Evolutionary conservation across 78 protist species (phyloP).

Genomic region (Dictyostelium brefeldianum): DNA sequence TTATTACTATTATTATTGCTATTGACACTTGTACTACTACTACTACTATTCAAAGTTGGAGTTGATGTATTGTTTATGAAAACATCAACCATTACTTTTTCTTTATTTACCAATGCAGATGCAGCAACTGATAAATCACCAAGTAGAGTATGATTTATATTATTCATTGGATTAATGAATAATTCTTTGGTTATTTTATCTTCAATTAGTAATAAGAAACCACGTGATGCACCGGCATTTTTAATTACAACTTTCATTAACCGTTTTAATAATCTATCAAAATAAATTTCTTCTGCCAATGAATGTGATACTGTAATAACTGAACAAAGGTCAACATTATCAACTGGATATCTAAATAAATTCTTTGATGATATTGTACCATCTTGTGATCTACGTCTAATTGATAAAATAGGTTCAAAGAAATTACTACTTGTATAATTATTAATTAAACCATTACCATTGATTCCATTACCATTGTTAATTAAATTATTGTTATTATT

Average conservation of each 20-base stretch:
- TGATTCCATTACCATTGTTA: not conserved
- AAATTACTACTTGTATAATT: not conserved
- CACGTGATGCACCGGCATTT: constrained; percentile 68
- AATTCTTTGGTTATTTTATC: constrained; percentile 29
- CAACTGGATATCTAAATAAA: constrained; percentile 30
- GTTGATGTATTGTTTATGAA: constrained; percentile 11
- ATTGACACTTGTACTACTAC: not conserved
- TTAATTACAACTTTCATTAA: constrained; percentile 62
- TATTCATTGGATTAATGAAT: constrained; percentile 2
- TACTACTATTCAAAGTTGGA: not conserved
- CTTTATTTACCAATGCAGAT: constrained; percentile 33
- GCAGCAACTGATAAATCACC: constrained; percentile 66
- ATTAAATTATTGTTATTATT: too few relatives aligned
- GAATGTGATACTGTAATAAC: constrained; percentile 65
- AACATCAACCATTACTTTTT: constrained; percentile 41
- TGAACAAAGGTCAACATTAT: constrained; percentile 57
- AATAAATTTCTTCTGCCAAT: constrained; percentile 68
- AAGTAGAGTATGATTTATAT: not conserved
- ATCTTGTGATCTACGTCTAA: constrained; percentile 59
- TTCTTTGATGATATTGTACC: not conserved
- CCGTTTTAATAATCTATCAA: constrained; percentile 38
- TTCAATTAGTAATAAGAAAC: constrained; percentile 42
- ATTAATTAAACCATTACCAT: not conserved
- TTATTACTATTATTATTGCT: not conserved
- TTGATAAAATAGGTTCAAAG: constrained; percentile 46